Evolutionary conservation across 208 protist genomes (phyloP).

Genomic region (Acanthamoeba lenticulata): DNA sequence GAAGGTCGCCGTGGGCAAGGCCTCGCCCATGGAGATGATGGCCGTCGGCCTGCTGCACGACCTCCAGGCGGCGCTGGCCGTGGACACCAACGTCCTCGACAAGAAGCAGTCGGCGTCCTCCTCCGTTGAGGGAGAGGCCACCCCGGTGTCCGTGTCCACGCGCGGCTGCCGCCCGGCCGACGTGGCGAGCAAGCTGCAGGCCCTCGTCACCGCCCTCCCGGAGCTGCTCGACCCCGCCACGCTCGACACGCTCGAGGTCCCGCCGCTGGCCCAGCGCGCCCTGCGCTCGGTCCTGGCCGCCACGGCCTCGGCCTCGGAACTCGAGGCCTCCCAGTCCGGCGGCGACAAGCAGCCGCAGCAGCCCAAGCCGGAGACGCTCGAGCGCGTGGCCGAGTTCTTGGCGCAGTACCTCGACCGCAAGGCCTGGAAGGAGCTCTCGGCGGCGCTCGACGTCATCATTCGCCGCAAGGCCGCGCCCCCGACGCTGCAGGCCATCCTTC

Average conservation of each 20-base stretch:
- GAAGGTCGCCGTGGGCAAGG: neutral
- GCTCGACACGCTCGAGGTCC: neutral
- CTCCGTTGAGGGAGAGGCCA: too few relatives aligned
- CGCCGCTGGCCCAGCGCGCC: neutral
- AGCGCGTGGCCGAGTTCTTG: neutral
- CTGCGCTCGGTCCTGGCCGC: neutral
- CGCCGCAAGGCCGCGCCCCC: neutral
- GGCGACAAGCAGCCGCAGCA: neutral
- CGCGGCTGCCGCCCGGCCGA: neutral
- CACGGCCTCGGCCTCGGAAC: neutral
- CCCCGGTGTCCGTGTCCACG: neutral
- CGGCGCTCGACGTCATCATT: neutral
- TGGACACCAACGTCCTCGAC: too few relatives aligned
- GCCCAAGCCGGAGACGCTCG: neutral
- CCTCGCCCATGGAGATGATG: slow-evolving; percentile 58
- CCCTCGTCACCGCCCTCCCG: neutral
- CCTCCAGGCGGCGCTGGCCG: neutral
- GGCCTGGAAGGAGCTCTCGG: slow-evolving; percentile 6
- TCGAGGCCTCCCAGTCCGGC: neutral
- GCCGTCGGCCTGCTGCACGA: neutral
- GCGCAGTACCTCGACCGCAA: neutral
- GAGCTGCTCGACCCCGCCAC: neutral
- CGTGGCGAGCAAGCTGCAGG: neutral
- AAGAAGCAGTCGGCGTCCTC: too few relatives aligned
- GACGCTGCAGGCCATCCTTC: neutral